Evolutionary conservation across 352 stramenopile genomes (phyloP), one percentile per base, ranked within the genome.

Genomic region (Pythium periplocum): DNA sequence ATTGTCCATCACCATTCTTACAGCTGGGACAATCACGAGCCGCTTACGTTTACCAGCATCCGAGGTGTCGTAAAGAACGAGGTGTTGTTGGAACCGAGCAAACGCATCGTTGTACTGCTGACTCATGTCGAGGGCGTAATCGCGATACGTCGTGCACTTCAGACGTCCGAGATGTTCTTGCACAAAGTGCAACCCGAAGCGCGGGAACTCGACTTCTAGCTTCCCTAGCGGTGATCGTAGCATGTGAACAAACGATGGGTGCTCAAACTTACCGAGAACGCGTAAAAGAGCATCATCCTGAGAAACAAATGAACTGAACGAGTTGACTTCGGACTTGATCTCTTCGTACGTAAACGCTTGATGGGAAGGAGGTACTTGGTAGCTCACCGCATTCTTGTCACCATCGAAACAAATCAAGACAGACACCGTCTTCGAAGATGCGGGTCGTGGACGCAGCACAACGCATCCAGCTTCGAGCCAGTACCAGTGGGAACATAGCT

Each of bases 401-500:
- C 17, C 17, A 26, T 26, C 17, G 17, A 26, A 26, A 26, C 17
- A 26, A 26, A 26, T 26, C 17, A 26, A 26, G 17, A 26, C 17
- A 26, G 17, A 26, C 17, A 26, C 17, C 17, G 17, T 26, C 17
- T 26, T 26, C 17, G 37, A 42, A 3, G 37, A 30, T 30, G 4
- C 11, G 17, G 11, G 37, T 4, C 35, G 61, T 4, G 68, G 51
- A 31, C 68, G 62, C 6, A 83, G 64, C 1, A 86, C 30, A 3
- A 87, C 59, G 38, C 65, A 78, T 0, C 65, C 53, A 6, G 59
- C 2, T 4, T 84, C 63, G 9, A 79, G 45, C 70, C 72, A 86
- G 17, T 73, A 75, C 74, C 77, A 84, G 4, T 81, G 64, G 0
- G 64, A 76, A 41, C 81, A 71, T 30, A 86, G 31, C 9, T 65